Evolutionary conservation across 345 rosid species (phyloP).

Genomic region (Turritis glabra): DNA sequence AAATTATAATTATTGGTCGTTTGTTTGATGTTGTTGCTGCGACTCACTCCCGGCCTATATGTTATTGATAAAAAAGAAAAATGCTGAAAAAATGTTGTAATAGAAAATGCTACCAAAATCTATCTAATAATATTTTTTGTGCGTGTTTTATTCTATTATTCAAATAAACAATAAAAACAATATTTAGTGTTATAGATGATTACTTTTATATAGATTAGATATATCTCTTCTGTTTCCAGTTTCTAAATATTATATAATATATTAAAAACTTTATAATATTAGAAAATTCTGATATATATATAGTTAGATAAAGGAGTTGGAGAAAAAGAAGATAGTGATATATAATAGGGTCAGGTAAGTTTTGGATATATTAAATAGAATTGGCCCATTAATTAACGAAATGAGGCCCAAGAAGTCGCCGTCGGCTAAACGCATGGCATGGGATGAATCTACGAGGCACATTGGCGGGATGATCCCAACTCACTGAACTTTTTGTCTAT

Average conservation of each 20-base stretch:
- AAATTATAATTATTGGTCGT: too few species aligned
- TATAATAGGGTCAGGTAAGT: neutral
- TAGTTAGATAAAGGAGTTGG: too few species aligned
- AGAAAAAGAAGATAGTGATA: neutral
- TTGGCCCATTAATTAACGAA: neutral
- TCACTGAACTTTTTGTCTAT: neutral
- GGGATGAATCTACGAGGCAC: constrained; percentile 5
- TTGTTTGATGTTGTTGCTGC: too few species aligned
- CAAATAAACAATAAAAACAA: neutral
- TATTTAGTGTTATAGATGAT: neutral
- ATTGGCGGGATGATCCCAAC: too few species aligned
- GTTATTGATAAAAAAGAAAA: neutral
- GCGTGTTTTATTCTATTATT: neutral
- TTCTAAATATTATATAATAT: neutral
- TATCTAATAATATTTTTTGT: neutral
- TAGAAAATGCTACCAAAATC: neutral
- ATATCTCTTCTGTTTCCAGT: neutral
- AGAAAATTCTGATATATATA: too few species aligned
- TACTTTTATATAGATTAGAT: neutral
- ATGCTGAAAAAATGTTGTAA: neutral
- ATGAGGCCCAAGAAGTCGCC: neutral
- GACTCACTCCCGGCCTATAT: too few species aligned
- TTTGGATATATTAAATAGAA: neutral
- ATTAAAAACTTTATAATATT: neutral
- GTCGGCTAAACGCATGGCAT: constrained; percentile 5